Evolutionary conservation across 768 basidiomycete species (phyloP).

Genomic region (Phanerochaete sordida): DNA sequence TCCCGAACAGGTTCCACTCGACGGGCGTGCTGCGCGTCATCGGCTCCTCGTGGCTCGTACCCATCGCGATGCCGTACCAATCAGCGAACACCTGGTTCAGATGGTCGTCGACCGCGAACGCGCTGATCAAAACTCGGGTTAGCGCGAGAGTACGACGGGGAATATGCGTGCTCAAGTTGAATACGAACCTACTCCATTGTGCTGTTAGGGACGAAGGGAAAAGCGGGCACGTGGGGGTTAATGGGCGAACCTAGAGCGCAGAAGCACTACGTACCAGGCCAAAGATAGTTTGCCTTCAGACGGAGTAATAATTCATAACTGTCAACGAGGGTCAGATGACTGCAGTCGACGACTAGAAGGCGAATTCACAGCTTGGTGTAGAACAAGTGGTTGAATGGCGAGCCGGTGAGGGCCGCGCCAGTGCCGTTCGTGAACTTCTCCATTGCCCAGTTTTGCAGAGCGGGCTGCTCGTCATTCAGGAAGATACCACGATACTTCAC

Average conservation of each 20-base stretch:
- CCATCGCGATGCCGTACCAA: slow-evolving; percentile 66
- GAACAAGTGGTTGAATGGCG: slow-evolving; percentile 62
- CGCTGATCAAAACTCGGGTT: slow-evolving; percentile 16
- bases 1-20: slow-evolving; percentile 57
- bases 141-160: not conserved
- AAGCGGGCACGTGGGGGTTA: not conserved
- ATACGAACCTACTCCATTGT: slow-evolving; percentile 34
- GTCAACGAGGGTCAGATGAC: slow-evolving; percentile 13
- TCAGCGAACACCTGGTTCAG: slow-evolving; percentile 62
- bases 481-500: slow-evolving; percentile 73
- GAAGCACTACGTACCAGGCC: slow-evolving; percentile 43
- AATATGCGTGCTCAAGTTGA: not conserved
- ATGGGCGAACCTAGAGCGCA: not conserved
- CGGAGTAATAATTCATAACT: slow-evolving; percentile 67
- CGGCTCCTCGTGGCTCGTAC: slow-evolving; percentile 73
- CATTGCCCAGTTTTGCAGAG: slow-evolving; percentile 66
- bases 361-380: slow-evolving; percentile 48
- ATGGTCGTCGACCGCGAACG: slow-evolving; percentile 57
- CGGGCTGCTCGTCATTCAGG: slow-evolving; percentile 76
- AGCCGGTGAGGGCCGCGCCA: slow-evolving; percentile 41
- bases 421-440: slow-evolving; percentile 67
- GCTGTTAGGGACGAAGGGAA: slow-evolving; percentile 12
- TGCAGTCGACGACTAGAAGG: not conserved
- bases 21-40: slow-evolving; percentile 70
- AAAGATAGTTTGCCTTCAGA: slow-evolving; percentile 66